phyloP scores from a whole-genome alignment of 768 basidiomycete genomes.

The Candolleomyces eurysporus region DNA sequence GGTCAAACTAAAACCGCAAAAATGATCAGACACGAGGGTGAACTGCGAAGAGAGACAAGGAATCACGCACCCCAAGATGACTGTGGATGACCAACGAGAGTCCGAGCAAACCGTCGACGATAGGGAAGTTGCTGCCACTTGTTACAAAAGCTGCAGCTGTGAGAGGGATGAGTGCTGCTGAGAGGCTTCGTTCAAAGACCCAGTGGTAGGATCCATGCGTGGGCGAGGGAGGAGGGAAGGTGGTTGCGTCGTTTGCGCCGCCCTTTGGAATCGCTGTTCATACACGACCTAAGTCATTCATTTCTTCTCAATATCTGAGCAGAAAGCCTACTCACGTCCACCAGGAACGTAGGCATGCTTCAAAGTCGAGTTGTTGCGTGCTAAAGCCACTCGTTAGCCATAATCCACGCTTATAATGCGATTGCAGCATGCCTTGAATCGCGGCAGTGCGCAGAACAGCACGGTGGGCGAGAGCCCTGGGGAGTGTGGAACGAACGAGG shows the following conservation, averaged over 20 bases:
- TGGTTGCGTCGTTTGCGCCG: constrained; percentile 92
- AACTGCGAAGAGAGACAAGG: neutral
- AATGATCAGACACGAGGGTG: neutral
- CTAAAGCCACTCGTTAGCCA: constrained; percentile 11
- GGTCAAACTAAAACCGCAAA: constrained; percentile 57
- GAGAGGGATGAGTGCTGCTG: constrained; percentile 84
- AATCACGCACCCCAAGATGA: constrained; percentile 81
- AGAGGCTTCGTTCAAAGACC: constrained; percentile 92
- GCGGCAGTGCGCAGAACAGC: constrained; percentile 34
- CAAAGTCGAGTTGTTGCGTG: constrained; percentile 3
- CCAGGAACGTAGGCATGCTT: constrained; percentile 64
- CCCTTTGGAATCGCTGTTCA: constrained; percentile 78
- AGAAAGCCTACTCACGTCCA: constrained; percentile 52
- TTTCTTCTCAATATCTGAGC: neutral
- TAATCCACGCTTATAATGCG: too few relatives aligned
- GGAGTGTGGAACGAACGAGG: constrained; percentile 47
- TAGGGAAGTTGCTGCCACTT: constrained; percentile 70
- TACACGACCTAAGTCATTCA: neutral
- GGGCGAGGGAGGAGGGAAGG: constrained; percentile 80
- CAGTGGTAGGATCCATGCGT: constrained; percentile 88
- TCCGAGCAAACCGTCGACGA: constrained; percentile 88
- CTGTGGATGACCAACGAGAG: constrained; percentile 89
- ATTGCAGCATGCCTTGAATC: constrained; percentile 36
- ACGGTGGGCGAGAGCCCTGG: constrained; percentile 42
- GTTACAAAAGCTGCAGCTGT: constrained; percentile 85